Percentiles rank a stretch among this genome's conserved stretches.
Conservation (phyloP, 148 eudicot species). For the Limonium bicolor region DNA sequence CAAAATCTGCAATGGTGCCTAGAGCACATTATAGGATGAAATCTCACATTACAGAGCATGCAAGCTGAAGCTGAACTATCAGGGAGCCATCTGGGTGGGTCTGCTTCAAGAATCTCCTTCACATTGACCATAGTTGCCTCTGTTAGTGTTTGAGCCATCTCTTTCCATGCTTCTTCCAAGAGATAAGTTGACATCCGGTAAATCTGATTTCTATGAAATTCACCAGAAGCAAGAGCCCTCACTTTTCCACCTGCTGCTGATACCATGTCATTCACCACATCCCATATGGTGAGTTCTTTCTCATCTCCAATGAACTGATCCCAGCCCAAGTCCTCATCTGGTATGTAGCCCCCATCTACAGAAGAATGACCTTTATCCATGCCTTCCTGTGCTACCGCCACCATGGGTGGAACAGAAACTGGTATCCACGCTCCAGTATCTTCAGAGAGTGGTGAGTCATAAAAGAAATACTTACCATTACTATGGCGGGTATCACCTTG, state of each 20-base stretch:
- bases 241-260: slow-evolving; percentile 48
- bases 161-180: slow-evolving; percentile 52
- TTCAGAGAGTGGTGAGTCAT: slow-evolving; percentile 41
- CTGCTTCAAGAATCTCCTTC: slow-evolving; percentile 37
- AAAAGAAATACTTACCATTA: slow-evolving; percentile 36
- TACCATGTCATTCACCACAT: slow-evolving; percentile 47
- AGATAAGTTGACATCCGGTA: slow-evolving; percentile 37
- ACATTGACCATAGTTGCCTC: slow-evolving; percentile 35
- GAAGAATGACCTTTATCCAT: slow-evolving; percentile 33
- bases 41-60: slow-evolving; percentile 47
- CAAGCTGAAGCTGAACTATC: slow-evolving; percentile 58
- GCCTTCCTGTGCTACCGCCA: slow-evolving; percentile 27
- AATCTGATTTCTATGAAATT: slow-evolving; percentile 29
- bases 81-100: slow-evolving; percentile 63
- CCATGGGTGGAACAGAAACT: slow-evolving; percentile 55
- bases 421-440: slow-evolving; percentile 70
- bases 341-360: slow-evolving; percentile 27
- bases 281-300: slow-evolving; percentile 72
- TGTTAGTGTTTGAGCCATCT: slow-evolving; percentile 64
- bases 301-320: slow-evolving; percentile 44
- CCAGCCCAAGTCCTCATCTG: slow-evolving; percentile 48
- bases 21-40: slow-evolving; percentile 60
- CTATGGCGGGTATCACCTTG: background rate
- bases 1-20: slow-evolving; percentile 71
- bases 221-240: slow-evolving; percentile 38